phyloP scores from a whole-genome alignment of 768 basidiomycete species.

The Macrolepiota fuliginosa region DNA sequence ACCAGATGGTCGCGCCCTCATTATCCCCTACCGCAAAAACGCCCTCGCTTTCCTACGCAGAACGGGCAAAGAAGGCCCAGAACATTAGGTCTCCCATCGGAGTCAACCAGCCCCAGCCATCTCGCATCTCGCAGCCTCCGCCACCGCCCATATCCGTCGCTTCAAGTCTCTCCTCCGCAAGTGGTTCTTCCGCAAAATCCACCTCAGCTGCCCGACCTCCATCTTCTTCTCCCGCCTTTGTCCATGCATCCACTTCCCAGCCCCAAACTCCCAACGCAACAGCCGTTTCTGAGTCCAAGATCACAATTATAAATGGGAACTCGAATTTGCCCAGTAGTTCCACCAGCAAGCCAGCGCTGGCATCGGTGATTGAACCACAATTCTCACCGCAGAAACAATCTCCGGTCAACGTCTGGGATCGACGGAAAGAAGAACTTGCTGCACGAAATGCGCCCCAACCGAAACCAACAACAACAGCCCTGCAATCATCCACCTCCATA shows the following conservation, averaged over 20 bases:
- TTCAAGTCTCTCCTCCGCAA: slow-evolving; percentile 7
- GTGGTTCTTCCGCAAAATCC: slow-evolving; percentile 4
- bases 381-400: slow-evolving; percentile 13
- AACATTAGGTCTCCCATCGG: slow-evolving; percentile 27
- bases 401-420: slow-evolving; percentile 23
- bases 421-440: slow-evolving; percentile 24
- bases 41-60: slow-evolving; percentile 55
- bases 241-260: background rate
- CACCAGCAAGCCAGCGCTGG: slow-evolving; percentile 7
- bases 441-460: slow-evolving; percentile 17
- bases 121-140: slow-evolving; percentile 14
- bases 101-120: background rate
- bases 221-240: background rate
- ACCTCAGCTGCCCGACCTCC: slow-evolving; percentile 5
- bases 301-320: background rate
- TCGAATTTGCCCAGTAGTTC: background rate
- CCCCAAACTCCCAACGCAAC: background rate
- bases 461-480: background rate
- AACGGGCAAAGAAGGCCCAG: slow-evolving; percentile 50
- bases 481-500: slow-evolving; percentile 10
- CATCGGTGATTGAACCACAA: slow-evolving; percentile 1
- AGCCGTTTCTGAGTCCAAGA: background rate
- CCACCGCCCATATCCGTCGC: slow-evolving; percentile 6
- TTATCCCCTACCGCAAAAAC: slow-evolving; percentile 19
- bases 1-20: slow-evolving; percentile 22